Evolutionary conservation across 1,284 basidiomycete genomes (phyloP), one percentile per base, ranked within the genome.

Genomic region (Apiotrichum domesticum): DNA sequence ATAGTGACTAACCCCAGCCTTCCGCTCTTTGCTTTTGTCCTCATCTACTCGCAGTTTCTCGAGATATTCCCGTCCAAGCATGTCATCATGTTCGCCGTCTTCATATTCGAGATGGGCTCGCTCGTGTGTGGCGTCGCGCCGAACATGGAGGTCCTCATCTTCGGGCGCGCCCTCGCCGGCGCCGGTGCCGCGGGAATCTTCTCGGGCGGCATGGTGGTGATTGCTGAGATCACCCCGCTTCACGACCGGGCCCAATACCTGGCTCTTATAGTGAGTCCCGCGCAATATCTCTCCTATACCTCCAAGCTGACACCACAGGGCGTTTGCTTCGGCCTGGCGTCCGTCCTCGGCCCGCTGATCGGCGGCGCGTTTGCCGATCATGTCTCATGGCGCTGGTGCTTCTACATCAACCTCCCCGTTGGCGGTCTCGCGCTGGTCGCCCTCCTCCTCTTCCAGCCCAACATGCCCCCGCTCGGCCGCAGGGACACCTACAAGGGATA

Each of bases 61-160:
- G 68, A 69, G 45, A 67, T 78, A 61, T 74, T 78, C 62, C 73
- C 74, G 6, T 71, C 73, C 10, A 78, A 79, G 62, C 70, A 70
- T 50, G 70, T 76, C 57, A 74, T 79, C 62, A 64, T 79, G 21
- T 65, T 71, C 44, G 77, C 79, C n/a, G 72, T 80, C 55, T 59
- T 75, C 63, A 63, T 80, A 62, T 81, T 81, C 54, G 79, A 80
- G 52, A 53, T 82, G 35, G 82, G 82, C 3, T 80, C 78, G 4
- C 69, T 82, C 37, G 63, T 83, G 14, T 83, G 82, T 62, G 82
- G 75, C 41, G 77, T 79, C n/a, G 78, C 82, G 0, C 76, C 77
- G 0, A 73, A 59, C 11, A 79, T 80, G 63, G 64, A 72, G 11
- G 70, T 80, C 32, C 67, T 81, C 47, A 80, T 81, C 52, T 65